Evolutionary conservation across 495 filamentous ascomycete genomes (phyloP).

Genomic region (Copromyces sp.): DNA sequence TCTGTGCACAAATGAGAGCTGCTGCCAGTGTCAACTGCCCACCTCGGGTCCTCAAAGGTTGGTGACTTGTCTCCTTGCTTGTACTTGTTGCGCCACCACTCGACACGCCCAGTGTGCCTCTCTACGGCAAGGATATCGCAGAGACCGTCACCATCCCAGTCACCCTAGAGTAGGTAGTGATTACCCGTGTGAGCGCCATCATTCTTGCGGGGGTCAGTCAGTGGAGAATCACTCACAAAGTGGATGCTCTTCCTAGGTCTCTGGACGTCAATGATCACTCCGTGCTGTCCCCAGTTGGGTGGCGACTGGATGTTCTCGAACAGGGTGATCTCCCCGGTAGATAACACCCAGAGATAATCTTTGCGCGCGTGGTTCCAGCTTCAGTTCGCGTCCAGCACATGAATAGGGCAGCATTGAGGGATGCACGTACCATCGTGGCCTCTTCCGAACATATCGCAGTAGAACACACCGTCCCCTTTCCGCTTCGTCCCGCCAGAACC

Average conservation of each 20-base stretch:
- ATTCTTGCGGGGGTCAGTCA: too few species aligned
- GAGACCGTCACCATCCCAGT: constrained; percentile 10
- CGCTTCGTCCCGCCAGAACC: constrained; percentile 1
- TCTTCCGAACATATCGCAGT: constrained; percentile 19
- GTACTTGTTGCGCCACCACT: neutral
- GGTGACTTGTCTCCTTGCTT: neutral
- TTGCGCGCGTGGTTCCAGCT: constrained; percentile 8
- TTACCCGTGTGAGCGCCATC: too few species aligned
- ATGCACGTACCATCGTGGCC: constrained; percentile 35
- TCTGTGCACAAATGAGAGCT: neutral
- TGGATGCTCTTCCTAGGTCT: constrained; percentile 1
- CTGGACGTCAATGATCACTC: neutral
- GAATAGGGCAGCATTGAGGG: too few species aligned
- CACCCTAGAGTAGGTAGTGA: neutral
- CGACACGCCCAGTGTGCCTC: constrained; percentile 4
- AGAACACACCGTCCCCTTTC: constrained; percentile 12
- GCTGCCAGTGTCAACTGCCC: neutral
- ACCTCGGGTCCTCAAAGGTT: neutral
- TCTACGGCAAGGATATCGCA: constrained; percentile 8
- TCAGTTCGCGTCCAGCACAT: constrained; percentile 10
- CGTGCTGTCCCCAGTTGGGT: constrained; percentile 2
- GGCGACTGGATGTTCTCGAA: constrained; percentile 5
- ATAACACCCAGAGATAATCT: too few species aligned
- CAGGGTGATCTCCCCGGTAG: constrained; percentile 2
- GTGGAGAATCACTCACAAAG: neutral